Evolutionary conservation across 2,329 filamentous ascomycete species (phyloP).

Genomic region (Gremmenia infestans): DNA sequence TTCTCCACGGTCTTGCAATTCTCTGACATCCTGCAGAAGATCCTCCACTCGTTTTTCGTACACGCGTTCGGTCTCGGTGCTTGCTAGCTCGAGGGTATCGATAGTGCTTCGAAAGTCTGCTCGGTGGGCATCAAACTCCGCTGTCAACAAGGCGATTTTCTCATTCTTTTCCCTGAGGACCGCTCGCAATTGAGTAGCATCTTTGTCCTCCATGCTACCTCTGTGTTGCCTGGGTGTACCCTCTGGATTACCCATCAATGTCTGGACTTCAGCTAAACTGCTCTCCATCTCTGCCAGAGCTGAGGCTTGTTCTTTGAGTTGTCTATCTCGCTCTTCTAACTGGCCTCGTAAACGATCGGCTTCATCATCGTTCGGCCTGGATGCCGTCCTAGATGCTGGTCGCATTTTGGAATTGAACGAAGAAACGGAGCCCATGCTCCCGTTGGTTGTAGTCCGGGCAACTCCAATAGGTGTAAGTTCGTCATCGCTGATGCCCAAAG

Average conservation of each 20-base stretch:
- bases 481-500: constrained; percentile 48
- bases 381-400: constrained; percentile 34
- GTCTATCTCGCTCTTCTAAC: constrained; percentile 77
- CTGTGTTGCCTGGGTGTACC: constrained; percentile 41
- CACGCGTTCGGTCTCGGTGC: constrained; percentile 89
- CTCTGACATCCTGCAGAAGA: constrained; percentile 75
- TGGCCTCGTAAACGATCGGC: constrained; percentile 66
- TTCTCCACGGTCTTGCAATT: constrained; percentile 74
- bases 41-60: constrained; percentile 92
- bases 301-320: constrained; percentile 81
- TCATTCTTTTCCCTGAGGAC: constrained; percentile 92
- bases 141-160: constrained; percentile 86
- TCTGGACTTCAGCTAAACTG: constrained; percentile 75
- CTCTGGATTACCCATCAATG: constrained; percentile 57
- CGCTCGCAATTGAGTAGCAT: constrained; percentile 71
- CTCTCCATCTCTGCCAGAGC: constrained; percentile 86
- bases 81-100: constrained; percentile 91
- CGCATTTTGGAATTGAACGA: constrained; percentile 50
- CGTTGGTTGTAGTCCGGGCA: constrained; percentile 46
- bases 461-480: constrained; percentile 50
- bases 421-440: constrained; percentile 49
- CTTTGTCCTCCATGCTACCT: constrained; percentile 60
- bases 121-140: constrained; percentile 90
- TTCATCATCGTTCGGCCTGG: constrained; percentile 53
- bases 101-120: constrained; percentile 97